These are phyloP conservation scores for Mycocentrospora acerina DNA, from an alignment of 2,329 filamentous ascomycete species.

Conservation along the genomic window DNA sequence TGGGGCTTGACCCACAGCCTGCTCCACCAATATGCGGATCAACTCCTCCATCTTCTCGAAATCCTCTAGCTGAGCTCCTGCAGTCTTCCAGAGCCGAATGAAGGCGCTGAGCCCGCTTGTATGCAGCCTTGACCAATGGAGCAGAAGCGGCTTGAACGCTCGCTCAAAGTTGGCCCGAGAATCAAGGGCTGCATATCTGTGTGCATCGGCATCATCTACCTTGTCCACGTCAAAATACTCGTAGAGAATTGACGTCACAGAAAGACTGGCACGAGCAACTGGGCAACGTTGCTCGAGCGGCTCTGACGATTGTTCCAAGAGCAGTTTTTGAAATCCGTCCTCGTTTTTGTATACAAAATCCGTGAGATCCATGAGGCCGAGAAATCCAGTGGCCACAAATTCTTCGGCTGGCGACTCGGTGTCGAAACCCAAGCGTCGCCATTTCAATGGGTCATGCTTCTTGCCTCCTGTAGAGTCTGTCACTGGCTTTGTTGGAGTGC, in stretches of 20 bases:
- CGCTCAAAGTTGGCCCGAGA: slow-evolving; percentile 78
- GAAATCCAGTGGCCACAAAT: slow-evolving; percentile 80
- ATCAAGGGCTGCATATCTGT: slow-evolving; percentile 73
- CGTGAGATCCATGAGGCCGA: slow-evolving; percentile 96
- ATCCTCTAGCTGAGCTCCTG: slow-evolving; percentile 79
- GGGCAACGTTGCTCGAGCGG: slow-evolving; percentile 76
- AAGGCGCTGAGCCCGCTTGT: slow-evolving; percentile 83
- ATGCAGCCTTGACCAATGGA: slow-evolving; percentile 93
- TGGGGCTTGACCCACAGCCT: slow-evolving; percentile 79
- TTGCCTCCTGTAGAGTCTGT: slow-evolving; percentile 56
- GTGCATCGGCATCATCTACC: slow-evolving; percentile 74
- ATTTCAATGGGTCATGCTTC: slow-evolving; percentile 85
- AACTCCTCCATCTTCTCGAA: slow-evolving; percentile 93
- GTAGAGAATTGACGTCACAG: slow-evolving; percentile 84
- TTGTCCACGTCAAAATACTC: slow-evolving; percentile 95
- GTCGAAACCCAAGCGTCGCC: slow-evolving; percentile 88
- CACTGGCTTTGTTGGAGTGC: slow-evolving; percentile 64
- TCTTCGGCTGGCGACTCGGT: slow-evolving; percentile 84
- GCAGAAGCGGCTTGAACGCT: slow-evolving; percentile 79
- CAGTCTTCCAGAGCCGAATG: slow-evolving; percentile 88
- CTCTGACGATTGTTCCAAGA: slow-evolving; percentile 83
- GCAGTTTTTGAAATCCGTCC: slow-evolving; percentile 85
- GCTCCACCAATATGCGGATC: slow-evolving; percentile 84
- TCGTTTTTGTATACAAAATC: slow-evolving; percentile 92
- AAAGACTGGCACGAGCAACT: slow-evolving; percentile 80